Base-by-base conservation (phyloP, 345 rosid species). In the Lumnitzera racemosa region DNA sequence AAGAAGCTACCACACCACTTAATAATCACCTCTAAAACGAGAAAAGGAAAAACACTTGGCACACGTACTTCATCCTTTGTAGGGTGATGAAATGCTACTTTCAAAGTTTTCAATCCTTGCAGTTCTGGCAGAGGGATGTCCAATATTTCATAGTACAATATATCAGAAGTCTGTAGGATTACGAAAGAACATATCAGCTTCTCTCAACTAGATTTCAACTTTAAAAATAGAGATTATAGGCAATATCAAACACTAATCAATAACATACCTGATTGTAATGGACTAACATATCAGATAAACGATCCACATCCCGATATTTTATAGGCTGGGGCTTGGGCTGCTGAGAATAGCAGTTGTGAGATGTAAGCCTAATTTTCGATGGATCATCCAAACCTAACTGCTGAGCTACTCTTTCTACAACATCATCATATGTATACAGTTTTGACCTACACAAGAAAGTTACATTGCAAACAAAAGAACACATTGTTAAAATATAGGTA, bases 121-220 rank as follows among this genome's bases (percentile, higher is more conserved):
- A 94, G 75, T 67, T 94, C 95, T 50, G 97, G 97, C 53, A 94
- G 92, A 62, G 99, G 99, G 69, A 90, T 84, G 77, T 94, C 99
- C 68, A 94, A 75, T 43, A 84, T 89, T 83, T 94, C 99, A 62
- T 86, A 94, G 70, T 94, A 94, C 80, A 94, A 74, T 64, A 90
- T 86, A 78, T 90, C 95, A 60, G 95, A 83, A 13, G 86, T 79
- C 99, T 90, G 91, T 53, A 20, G 70, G 36, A 70, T 61, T 55
- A 47, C 58, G 31, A 6, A 43, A 63, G n/a, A 48, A 49, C 8
- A 49, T 61, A 64, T 57, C 62, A 67, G 66, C 47, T 46, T 56
- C 61, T 62, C 47, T 51, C 46, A 27, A 48, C 50, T 20, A 46
- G 68, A 48, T 60, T 20, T 49, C 15, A 57, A 53, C 55, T 20